phyloP scores from a whole-genome alignment of 345 rosid species.

The Hibiscus tridactylites region DNA sequence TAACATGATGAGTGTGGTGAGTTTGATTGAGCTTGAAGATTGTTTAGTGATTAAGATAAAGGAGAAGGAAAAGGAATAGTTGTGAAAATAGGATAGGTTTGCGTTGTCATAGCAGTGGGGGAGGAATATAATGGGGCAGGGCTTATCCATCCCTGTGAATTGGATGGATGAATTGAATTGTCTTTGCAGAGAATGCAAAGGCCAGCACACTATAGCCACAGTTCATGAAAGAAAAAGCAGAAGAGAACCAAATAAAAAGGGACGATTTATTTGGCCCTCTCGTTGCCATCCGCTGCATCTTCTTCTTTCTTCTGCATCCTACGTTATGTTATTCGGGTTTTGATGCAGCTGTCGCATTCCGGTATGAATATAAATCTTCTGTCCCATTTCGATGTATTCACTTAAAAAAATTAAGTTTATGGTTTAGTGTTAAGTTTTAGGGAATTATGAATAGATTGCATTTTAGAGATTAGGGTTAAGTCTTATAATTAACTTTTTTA shows the following conservation, averaged over 20 bases:
- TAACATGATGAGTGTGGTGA: not conserved
- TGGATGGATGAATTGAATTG: conserved; percentile 5
- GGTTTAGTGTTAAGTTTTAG: too few species aligned
- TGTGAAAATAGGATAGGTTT: not conserved
- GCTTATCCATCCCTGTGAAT: not conserved
- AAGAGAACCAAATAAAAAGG: conserved; percentile 2
- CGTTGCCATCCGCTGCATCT: not conserved
- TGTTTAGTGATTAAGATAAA: not conserved
- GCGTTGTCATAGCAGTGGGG: not conserved
- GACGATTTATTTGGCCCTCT: not conserved
- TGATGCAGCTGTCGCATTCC: too few species aligned
- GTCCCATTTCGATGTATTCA: too few species aligned
- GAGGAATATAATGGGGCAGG: conserved; percentile 9
- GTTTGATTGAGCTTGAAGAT: too few species aligned
- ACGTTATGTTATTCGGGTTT: not conserved
- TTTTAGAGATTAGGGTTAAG: too few species aligned
- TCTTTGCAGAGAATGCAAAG: conserved; percentile 5
- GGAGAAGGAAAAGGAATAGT: not conserved
- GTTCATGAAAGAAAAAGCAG: not conserved
- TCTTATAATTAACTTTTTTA: too few species aligned
- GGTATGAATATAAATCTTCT: too few species aligned
- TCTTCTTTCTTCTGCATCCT: conserved; percentile 5
- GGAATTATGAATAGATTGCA: too few species aligned
- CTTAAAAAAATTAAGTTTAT: too few species aligned
- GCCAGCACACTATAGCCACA: not conserved